Evolutionary conservation across 2,329 filamentous ascomycete species (phyloP), one percentile per base, ranked within the genome.

Genomic region (Tothia fuscella): DNA sequence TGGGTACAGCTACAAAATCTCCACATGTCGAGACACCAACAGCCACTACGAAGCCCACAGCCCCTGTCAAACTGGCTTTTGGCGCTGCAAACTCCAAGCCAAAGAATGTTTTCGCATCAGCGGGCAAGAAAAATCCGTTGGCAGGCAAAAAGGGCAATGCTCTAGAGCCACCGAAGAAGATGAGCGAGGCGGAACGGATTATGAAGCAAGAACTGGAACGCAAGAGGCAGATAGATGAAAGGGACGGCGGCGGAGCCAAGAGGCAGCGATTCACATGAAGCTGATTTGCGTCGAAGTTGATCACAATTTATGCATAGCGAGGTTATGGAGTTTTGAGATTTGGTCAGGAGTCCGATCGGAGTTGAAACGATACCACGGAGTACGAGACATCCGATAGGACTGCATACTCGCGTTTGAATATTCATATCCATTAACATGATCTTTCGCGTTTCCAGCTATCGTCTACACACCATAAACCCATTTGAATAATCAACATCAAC

Each of bases 171-270:
- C 78, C 77, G 2, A 86, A 83, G 68, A 91, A 83, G 54, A 89
- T 93, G 74, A 89, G 82, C 53, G 85, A 93, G 56, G 81, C 80
- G 3, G 86, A 89, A 61, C 73, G 81, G 41, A 93, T 91, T 53
- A 94, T 93, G 87, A 84, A 81, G 59, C 80, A 62, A 45, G 58
- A 60, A 42, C 49, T 64, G 34, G 59, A 60, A 24, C 56, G 62
- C n/a, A 62, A 61, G 37, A 55, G n/a, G n/a, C n/a, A n/a, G n/a
- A n/a, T n/a, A n/a, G n/a, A n/a, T n/a, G n/a, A n/a, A n/a, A n/a
- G n/a, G n/a, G n/a, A n/a, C n/a, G n/a, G n/a, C n/a, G n/a, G n/a
- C n/a, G n/a, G n/a, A n/a, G n/a, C n/a, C n/a, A n/a, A n/a, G n/a
- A n/a, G n/a, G n/a, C n/a, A n/a, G n/a, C n/a, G n/a, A n/a, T n/a